Conservation (phyloP, 2,329 filamentous ascomycete species). For the Trichoderma asperellum region DNA sequence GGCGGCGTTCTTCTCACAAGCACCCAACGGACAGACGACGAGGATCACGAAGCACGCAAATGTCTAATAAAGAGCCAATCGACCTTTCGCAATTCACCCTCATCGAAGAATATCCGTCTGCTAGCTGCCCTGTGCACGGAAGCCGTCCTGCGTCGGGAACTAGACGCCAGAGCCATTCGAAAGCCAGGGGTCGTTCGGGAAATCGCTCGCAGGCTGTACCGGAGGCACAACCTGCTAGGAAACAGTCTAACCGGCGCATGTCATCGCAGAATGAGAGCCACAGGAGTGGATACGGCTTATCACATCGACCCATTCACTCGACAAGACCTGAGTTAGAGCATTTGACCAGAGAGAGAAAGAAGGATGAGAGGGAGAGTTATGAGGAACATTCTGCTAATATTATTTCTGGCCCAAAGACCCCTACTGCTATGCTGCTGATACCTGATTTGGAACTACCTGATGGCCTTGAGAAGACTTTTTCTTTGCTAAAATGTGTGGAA, state of each 20-base stretch:
- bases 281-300: neutral
- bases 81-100: conserved; percentile 34
- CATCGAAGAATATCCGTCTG: conserved; percentile 35
- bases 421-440: conserved; percentile 33
- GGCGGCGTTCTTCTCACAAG: conserved; percentile 25
- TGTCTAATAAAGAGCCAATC: conserved; percentile 27
- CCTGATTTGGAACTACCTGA: conserved; percentile 22
- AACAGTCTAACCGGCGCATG: conserved; percentile 1
- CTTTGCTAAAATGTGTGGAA: conserved; percentile 31
- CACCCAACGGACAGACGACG: conserved; percentile 18
- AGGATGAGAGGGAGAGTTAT: neutral
- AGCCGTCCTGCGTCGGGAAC: conserved; percentile 31
- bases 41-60: conserved; percentile 22
- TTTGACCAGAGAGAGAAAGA: neutral
- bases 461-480: conserved; percentile 22
- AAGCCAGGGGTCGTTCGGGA: conserved; percentile 20
- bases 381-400: neutral
- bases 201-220: conserved; percentile 16
- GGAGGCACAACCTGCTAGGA: neutral
- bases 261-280: conserved; percentile 3
- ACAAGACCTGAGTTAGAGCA: neutral
- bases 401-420: conserved; percentile 32
- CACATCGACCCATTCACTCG: neutral
- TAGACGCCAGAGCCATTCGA: conserved; percentile 22
- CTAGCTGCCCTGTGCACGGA: conserved; percentile 34